Conservation (phyloP, 805 yeast species). For the Yamadazyma tumulicola region DNA sequence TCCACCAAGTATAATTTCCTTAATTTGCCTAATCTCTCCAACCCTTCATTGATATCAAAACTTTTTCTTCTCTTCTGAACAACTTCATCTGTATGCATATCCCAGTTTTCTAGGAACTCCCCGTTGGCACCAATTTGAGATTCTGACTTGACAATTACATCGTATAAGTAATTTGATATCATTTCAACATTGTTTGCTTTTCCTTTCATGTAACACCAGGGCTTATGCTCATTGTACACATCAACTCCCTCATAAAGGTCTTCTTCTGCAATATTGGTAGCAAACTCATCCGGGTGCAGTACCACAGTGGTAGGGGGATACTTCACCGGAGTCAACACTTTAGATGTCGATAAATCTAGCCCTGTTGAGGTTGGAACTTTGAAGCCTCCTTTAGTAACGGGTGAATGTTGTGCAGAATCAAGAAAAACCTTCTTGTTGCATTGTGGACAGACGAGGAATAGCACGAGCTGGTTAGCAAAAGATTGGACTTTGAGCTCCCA, state of each 20-base stretch:
- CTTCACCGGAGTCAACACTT: conserved; percentile 27
- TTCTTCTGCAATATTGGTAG: conserved; percentile 11
- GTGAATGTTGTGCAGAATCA: conserved; percentile 13
- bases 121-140: conserved; percentile 24
- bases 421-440: conserved; percentile 36
- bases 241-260: conserved; percentile 17
- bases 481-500: conserved; percentile 35
- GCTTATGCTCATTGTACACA: conserved; percentile 28
- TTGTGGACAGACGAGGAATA: conserved; percentile 31
- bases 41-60: conserved; percentile 30
- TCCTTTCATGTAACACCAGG: conserved; percentile 31
- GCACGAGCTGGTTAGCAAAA: conserved; percentile 21
- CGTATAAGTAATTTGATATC: conserved; percentile 18
- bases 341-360: conserved; percentile 19
- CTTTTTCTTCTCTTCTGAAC: conserved; percentile 5
- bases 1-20: conserved; percentile 29
- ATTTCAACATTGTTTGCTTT: not conserved
- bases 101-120: conserved; percentile 15
- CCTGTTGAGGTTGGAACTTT: conserved; percentile 10
- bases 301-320: conserved; percentile 18
- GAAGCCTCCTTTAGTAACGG: conserved; percentile 4
- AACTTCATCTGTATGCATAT: conserved; percentile 11
- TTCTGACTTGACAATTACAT: conserved; percentile 20
- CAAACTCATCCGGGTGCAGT: conserved; percentile 18
- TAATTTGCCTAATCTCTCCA: conserved; percentile 31